Evolutionary conservation across 1,284 basidiomycete genomes (phyloP), one percentile per base, ranked within the genome.

Genomic region (Tremellales sp.): DNA sequence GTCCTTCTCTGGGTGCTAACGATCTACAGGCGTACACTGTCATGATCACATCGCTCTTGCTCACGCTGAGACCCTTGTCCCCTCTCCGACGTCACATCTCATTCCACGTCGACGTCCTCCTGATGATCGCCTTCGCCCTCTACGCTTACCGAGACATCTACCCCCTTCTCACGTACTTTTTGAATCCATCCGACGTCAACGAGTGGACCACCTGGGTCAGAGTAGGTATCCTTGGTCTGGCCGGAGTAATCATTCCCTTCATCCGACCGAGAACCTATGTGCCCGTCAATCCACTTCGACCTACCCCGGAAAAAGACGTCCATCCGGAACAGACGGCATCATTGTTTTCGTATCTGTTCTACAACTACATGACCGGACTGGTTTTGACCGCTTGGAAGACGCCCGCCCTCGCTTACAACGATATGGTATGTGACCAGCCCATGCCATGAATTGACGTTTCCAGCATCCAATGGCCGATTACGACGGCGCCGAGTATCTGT

Each of bases 271-370:
- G 76, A 26, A 67, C 63, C 12, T 79, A 78, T 51, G 58, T 74
- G 0, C 77, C 79, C 1, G 56, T 71, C 3, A 74, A 78, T 47
- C 73, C 68, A 1, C 36, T 50, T 5, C 55, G 64, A 38, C 68
- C 65, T n/a, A 63, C 66, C 2, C 60, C 71, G 4, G 59, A 71
- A 19, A 75, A 77, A 6, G 45, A 65, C 19, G 52, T 71, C 25
- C 82, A 80, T 65, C 80, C 81, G 3, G 83, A 86, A 58, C 84
- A 86, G 61, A 83, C 80, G 0, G 78, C 82, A 0, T 80, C 82
- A 0, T 70, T 79, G 39, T 56, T 82, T 14, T 82, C 78, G 3
- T 71, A 81, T 52, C 36, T 77, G 13, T 74, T 79, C 32, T 86
- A 78, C 66, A 72, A 75, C 24, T 86, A 81, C 72, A 68, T 85